phyloP scores from a whole-genome alignment of 140 eudicot genomes.

The Flaveria floridana region DNA sequence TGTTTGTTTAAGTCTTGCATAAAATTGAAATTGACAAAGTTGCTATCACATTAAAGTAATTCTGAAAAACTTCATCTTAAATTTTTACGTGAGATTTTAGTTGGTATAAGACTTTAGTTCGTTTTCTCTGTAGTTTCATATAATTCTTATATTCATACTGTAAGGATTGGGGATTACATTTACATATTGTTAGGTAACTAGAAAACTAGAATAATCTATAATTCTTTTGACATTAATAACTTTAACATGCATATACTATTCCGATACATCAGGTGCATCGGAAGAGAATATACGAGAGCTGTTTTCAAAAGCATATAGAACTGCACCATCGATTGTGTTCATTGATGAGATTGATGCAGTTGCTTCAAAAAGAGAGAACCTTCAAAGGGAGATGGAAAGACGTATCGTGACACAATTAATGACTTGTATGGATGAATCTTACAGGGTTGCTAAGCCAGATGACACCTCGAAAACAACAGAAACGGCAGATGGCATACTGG shows the following conservation, averaged over 20 bases:
- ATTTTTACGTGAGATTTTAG: too few species aligned
- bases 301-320: conserved; percentile 79
- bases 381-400: conserved; percentile 81
- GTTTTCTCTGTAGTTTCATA: not conserved
- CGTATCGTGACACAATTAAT: conserved; percentile 87
- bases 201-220: not conserved
- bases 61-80: too few species aligned
- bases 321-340: conserved; percentile 92
- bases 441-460: conserved; percentile 42
- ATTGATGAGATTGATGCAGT: conserved; percentile 95
- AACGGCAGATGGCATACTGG: conserved; percentile 41
- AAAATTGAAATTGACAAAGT: not conserved
- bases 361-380: conserved; percentile 86
- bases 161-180: not conserved
- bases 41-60: not conserved
- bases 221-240: not conserved
- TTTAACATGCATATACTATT: not conserved
- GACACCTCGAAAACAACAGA: conserved; percentile 35
- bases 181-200: not conserved
- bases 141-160: not conserved
- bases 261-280: conserved; percentile 68
- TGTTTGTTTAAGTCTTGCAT: not conserved
- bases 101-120: not conserved
- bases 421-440: conserved; percentile 91
- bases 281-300: conserved; percentile 86